Conservation (phyloP, 176 grass and related monocot species). For the Aegilops speltoides region DNA sequence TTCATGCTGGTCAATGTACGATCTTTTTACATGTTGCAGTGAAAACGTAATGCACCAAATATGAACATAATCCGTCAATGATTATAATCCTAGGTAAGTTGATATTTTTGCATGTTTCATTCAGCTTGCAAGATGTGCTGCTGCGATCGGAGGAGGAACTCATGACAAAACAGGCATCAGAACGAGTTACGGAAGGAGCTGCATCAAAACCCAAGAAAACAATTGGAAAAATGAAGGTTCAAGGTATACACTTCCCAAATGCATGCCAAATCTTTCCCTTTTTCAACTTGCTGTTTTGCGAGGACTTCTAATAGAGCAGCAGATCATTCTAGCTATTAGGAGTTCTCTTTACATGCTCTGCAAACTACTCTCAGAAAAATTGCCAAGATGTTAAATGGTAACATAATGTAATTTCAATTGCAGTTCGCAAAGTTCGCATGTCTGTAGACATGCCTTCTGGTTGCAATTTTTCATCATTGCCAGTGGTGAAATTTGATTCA, state of each 20-base stretch:
- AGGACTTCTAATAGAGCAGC: conserved; percentile 12
- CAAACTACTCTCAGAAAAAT: conserved; percentile 2
- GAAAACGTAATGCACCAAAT: neutral
- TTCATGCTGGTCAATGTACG: conserved; percentile 5
- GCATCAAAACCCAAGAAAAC: conserved; percentile 88
- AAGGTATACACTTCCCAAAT: conserved; percentile 46
- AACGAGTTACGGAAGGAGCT: conserved; percentile 80
- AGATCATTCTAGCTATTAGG: neutral
- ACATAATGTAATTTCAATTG: conserved; percentile 40
- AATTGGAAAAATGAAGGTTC: conserved; percentile 97
- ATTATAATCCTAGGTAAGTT: conserved; percentile 5
- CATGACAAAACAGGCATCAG: conserved; percentile 67
- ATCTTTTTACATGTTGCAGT: conserved; percentile 3
- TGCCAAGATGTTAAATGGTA: conserved; percentile 16
- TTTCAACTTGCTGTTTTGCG: neutral
- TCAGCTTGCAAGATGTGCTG: conserved; percentile 84
- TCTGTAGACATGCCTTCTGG: conserved; percentile 91
- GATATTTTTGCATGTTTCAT: conserved; percentile 31
- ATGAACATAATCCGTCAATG: neutral
- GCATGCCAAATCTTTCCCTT: neutral
- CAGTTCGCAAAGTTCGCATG: conserved; percentile 97
- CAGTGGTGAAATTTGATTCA: conserved; percentile 72
- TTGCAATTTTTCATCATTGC: conserved; percentile 80
- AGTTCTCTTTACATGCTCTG: neutral
- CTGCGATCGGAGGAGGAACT: conserved; percentile 97